These are phyloP conservation scores for Nitzschia putrida DNA, from an alignment of 108 stramenopile species.

Conservation along the genomic window DNA sequence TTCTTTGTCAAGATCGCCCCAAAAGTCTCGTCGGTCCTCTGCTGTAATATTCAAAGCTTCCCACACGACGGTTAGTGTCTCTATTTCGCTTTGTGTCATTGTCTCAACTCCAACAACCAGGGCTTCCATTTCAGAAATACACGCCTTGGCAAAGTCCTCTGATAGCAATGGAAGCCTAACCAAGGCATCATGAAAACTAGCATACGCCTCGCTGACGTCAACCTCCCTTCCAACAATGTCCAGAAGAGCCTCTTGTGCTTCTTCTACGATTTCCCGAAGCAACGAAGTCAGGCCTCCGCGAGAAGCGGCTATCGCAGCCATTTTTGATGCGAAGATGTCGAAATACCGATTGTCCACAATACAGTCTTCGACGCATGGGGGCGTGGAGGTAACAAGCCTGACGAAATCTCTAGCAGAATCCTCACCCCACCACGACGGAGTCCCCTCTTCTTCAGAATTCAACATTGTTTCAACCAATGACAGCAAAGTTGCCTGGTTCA, in stretches of 20 bases:
- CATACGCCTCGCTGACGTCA: constrained; percentile 69
- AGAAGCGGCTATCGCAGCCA: constrained; percentile 44
- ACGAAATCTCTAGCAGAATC: background rate
- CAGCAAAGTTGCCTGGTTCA: constrained; percentile 35
- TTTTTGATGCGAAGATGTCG: constrained; percentile 1
- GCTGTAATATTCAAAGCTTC: constrained; percentile 70
- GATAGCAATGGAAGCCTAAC: constrained; percentile 73
- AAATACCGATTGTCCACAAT: background rate
- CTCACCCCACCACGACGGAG: constrained; percentile 4
- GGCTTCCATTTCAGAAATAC: constrained; percentile 77
- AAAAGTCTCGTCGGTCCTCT: constrained; percentile 64
- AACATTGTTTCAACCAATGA: constrained; percentile 21
- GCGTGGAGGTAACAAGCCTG: background rate
- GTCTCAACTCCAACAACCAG: constrained; percentile 66
- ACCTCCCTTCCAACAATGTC: constrained; percentile 69
- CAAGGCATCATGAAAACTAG: constrained; percentile 76
- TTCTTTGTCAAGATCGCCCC: constrained; percentile 49
- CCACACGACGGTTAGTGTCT: constrained; percentile 84
- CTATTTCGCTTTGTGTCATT: constrained; percentile 81
- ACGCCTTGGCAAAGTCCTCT: constrained; percentile 67
- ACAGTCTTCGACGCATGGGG: background rate
- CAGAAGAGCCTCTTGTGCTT: constrained; percentile 66
- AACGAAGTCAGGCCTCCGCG: constrained; percentile 50
- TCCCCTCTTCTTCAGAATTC: background rate
- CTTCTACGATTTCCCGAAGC: constrained; percentile 57